These are phyloP conservation scores for Platanthera zijinensis DNA, from an alignment of 106 monocot genomes.

Conservation along the genomic window DNA sequence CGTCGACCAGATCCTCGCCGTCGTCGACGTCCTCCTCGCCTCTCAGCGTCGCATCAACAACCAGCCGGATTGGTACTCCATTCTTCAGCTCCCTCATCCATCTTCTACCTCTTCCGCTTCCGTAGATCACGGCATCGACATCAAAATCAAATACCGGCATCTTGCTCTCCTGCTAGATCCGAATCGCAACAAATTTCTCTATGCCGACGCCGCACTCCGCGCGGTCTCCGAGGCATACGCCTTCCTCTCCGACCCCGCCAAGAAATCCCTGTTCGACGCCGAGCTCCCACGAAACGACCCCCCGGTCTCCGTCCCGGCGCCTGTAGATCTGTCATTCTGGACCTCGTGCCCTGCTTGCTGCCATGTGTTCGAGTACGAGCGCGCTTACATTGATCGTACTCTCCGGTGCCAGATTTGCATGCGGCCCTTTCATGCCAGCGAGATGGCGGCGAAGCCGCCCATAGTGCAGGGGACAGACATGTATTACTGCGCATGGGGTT, in stretches of 20 bases:
- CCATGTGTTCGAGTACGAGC: slow-evolving; percentile 40
- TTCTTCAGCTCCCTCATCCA: slow-evolving; percentile 17
- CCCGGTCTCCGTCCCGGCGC: background rate
- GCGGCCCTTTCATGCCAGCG: slow-evolving; percentile 25
- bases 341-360: slow-evolving; percentile 44
- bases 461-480: slow-evolving; percentile 20
- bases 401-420: slow-evolving; percentile 42
- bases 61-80: slow-evolving; percentile 18
- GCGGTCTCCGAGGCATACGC: slow-evolving; percentile 35
- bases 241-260: slow-evolving; percentile 46
- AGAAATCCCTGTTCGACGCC: slow-evolving; percentile 37
- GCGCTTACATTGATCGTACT: slow-evolving; percentile 13
- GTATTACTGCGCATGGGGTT: slow-evolving; percentile 27
- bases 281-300: slow-evolving; percentile 3
- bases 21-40: slow-evolving; percentile 22
- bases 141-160: slow-evolving; percentile 16
- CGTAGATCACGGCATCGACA: background rate
- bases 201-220: slow-evolving; percentile 32
- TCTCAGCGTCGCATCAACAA: slow-evolving; percentile 12
- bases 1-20: slow-evolving; percentile 25
- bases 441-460: slow-evolving; percentile 28
- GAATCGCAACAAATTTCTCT: slow-evolving; percentile 15
- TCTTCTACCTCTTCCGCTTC: background rate
- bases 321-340: slow-evolving; percentile 37
- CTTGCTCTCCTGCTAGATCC: slow-evolving; percentile 53